Conservation (phyloP, 1,284 basidiomycete genomes). For the Calocybe gambosa region DNA sequence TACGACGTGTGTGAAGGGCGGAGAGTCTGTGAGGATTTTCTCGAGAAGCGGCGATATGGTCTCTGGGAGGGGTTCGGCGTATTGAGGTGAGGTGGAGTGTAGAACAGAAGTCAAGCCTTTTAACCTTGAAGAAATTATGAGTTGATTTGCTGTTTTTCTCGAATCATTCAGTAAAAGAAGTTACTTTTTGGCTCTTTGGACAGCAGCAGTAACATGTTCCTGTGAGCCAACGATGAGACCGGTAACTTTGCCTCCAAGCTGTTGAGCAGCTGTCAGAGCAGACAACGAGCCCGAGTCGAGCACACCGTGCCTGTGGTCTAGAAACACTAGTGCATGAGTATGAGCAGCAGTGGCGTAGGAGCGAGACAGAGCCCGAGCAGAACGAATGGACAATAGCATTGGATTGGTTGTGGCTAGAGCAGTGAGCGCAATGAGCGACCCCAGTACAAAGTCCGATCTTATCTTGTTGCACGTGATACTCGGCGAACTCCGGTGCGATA, state of each 20-base stretch:
- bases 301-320: conserved; percentile 18
- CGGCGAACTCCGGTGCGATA: conserved; percentile 9
- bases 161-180: conserved; percentile 18
- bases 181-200: conserved; percentile 80
- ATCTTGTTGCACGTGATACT: conserved; percentile 9
- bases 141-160: neutral
- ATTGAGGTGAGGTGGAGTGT: conserved; percentile 47
- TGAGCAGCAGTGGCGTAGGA: conserved; percentile 17
- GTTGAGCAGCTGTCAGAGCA: conserved; percentile 27
- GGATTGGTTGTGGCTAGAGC: too few species aligned
- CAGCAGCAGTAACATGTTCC: conserved; percentile 61
- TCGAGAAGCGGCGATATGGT: conserved; percentile 49
- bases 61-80: conserved; percentile 45
- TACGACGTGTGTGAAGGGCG: conserved; percentile 83
- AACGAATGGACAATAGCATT: conserved; percentile 16
- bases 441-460: conserved; percentile 13
- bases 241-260: conserved; percentile 82
- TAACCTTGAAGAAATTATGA: conserved; percentile 28
- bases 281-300: conserved; percentile 18
- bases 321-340: conserved; percentile 20
- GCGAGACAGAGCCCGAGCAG: conserved; percentile 16
- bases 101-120: conserved; percentile 43
- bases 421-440: too few species aligned
- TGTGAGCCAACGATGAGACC: conserved; percentile 81
- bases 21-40: conserved; percentile 42